A percentile compares a stretch with the other conserved stretches of the same genome.
phyloP scores from a whole-genome alignment of 2,329 filamentous ascomycete species.

The Trichoderma arundinaceum region DNA sequence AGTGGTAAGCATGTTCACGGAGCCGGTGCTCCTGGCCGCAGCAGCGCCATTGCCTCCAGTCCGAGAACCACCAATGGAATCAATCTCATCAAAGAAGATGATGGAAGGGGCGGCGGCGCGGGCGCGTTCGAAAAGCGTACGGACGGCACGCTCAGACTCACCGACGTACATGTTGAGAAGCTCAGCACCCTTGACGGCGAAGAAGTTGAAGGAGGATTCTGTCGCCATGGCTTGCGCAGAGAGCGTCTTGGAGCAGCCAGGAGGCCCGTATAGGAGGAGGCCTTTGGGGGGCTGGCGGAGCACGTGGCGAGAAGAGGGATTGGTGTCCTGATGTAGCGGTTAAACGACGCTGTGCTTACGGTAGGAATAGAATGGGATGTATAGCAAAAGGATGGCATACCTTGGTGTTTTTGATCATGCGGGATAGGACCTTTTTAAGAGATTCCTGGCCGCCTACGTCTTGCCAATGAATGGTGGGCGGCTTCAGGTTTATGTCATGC shows the following conservation, averaged over 20 bases:
- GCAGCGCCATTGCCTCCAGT: slow-evolving; percentile 52
- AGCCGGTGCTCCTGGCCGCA: slow-evolving; percentile 46
- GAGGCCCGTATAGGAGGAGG: slow-evolving; percentile 87
- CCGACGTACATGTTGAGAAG: slow-evolving; percentile 97
- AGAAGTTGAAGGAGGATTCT: slow-evolving; percentile 89
- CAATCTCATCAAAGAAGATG: slow-evolving; percentile 97
- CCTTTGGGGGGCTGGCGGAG: slow-evolving; percentile 72
- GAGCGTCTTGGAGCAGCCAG: slow-evolving; percentile 93
- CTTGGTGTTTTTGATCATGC: slow-evolving; percentile 54
- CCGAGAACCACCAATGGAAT: slow-evolving; percentile 72
- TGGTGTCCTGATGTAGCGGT: slow-evolving; percentile 38
- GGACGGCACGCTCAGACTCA: slow-evolving; percentile 85
- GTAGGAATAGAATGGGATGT: neutral
- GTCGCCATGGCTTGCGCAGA: slow-evolving; percentile 90
- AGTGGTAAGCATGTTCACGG: slow-evolving; percentile 85
- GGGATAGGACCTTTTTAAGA: slow-evolving; percentile 68
- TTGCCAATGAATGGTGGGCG: slow-evolving; percentile 81
- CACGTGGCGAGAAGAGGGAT: slow-evolving; percentile 43
- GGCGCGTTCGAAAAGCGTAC: slow-evolving; percentile 85
- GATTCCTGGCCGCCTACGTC: slow-evolving; percentile 86
- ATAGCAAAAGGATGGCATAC: slow-evolving; percentile 35
- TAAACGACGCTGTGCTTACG: neutral
- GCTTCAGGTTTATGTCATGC: slow-evolving; percentile 86
- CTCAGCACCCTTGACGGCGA: slow-evolving; percentile 92
- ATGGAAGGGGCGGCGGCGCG: slow-evolving; percentile 86